Evolutionary conservation across 805 yeast species (phyloP), one percentile per base, ranked within the genome.

Genomic region (Starmerella apis): DNA sequence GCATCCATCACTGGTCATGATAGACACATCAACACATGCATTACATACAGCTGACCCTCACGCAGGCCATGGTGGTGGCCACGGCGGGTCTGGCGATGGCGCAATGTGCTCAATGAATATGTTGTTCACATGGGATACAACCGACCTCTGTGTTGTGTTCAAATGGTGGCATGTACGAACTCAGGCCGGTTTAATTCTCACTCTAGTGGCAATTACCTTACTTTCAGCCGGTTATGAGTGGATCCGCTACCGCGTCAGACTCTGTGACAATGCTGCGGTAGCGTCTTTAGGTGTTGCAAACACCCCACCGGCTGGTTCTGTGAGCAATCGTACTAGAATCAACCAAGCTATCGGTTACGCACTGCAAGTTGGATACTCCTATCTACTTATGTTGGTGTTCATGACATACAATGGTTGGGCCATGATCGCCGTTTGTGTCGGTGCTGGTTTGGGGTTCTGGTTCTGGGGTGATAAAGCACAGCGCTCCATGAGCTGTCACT

Each of bases 371-470:
- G 61, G 60, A 25, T 61, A 59, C 52, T 58, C 62, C 10, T 55
- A 55, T 41, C 67, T 79, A 69, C 67, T 80, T 59, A 84, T 85
- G 94, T 73, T 84, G 57, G 76, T 86, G 0, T 85, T 84, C 58
- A 85, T 85, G 95, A 83, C 90, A 5, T 85, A 82, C 64, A 84
- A 84, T 62, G 71, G 90, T 11, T 85, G 88, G 88, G 74, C 80
- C 30, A 83, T 84, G 92, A 43, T 77, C 7, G 79, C 90, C 3
- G 83, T 83, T 9, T 79, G 77, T 1, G 55, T 72, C 1, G 94
- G 94, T 2, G 92, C 92, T 1, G 73, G 71, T n/a, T 20, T 76
- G 23, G 94, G 94, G 1, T 74, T 79, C 61, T 78, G 72, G 58
- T 31, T 76, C 10, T 85, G 86, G 81, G 69, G 68, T 13, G 52